These are phyloP conservation scores for Skeletonema marinoi DNA, from an alignment of 108 stramenopile species.

Conservation along the genomic window DNA sequence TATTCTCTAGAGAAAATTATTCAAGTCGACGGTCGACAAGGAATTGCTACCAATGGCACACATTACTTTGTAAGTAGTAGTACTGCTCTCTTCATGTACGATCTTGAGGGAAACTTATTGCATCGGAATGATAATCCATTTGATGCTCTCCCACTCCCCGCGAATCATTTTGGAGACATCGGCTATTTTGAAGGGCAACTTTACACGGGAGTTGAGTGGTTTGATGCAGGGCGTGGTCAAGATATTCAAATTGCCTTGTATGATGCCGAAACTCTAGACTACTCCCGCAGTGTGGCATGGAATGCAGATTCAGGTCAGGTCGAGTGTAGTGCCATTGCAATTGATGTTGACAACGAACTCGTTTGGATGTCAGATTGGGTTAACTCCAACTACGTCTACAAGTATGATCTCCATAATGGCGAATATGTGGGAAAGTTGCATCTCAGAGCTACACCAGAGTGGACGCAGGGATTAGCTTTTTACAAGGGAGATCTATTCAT, in stretches of 20 bases:
- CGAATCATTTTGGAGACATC: background rate
- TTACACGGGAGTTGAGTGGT: conserved; percentile 6
- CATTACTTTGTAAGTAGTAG: conserved; percentile 3
- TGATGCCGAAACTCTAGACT: background rate
- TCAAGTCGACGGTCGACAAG: conserved; percentile 2
- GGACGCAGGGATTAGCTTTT: too few relatives aligned
- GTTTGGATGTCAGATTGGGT: conserved; percentile 9
- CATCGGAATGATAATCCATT: background rate
- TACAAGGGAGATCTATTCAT: too few relatives aligned
- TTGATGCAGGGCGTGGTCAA: background rate
- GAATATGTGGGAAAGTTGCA: background rate
- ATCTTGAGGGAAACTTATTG: background rate
- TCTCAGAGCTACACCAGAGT: too few relatives aligned
- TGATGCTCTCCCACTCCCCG: background rate
- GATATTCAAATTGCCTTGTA: conserved; percentile 4
- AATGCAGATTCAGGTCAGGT: background rate
- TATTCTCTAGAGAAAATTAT: background rate
- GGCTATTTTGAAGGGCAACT: background rate
- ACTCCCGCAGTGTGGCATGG: background rate
- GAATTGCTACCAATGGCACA: background rate
- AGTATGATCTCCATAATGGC: background rate
- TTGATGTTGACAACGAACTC: background rate
- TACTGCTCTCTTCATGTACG: background rate
- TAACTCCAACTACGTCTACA: background rate
- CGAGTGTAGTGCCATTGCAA: background rate